A percentile compares a stretch with the other conserved stretches of the same genome.
phyloP scores from a whole-genome alignment of 1,284 basidiomycete genomes.

The Ceratobasidium sp. region DNA sequence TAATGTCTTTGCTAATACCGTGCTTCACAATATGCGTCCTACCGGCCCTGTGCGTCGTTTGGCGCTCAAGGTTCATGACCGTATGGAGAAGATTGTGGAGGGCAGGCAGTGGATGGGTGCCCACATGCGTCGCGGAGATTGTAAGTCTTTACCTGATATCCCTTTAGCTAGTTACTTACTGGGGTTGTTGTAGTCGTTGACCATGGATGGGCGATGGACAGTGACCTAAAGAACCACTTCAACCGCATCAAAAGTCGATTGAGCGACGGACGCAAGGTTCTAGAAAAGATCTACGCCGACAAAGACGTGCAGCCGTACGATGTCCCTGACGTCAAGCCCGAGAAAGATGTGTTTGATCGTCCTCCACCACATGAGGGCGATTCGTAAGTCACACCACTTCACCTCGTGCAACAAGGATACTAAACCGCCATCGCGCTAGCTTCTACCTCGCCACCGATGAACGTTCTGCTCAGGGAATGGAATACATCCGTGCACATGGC shows the following conservation, averaged over 20 bases:
- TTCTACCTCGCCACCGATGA: slow-evolving; percentile 65
- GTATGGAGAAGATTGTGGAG: slow-evolving; percentile 54
- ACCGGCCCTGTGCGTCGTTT: slow-evolving; percentile 53
- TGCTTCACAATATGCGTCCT: slow-evolving; percentile 54
- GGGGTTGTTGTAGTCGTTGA: slow-evolving; percentile 49
- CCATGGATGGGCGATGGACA: slow-evolving; percentile 56
- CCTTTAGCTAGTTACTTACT: not conserved
- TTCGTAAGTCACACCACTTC: slow-evolving; percentile 47
- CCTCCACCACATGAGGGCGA: slow-evolving; percentile 48
- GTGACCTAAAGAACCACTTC: slow-evolving; percentile 55
- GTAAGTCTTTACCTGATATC: slow-evolving; percentile 47
- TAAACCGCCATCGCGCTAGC: slow-evolving; percentile 46
- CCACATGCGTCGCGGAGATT: slow-evolving; percentile 63
- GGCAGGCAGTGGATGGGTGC: slow-evolving; percentile 61
- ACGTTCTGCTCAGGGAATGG: slow-evolving; percentile 54
- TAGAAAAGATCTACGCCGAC: slow-evolving; percentile 48
- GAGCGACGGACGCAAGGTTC: slow-evolving; percentile 50
- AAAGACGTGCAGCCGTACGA: slow-evolving; percentile 45
- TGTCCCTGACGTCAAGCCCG: slow-evolving; percentile 47
- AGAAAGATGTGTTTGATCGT: slow-evolving; percentile 44
- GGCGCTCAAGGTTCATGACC: slow-evolving; percentile 52
- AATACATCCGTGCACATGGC: slow-evolving; percentile 54
- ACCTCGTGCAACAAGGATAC: not conserved
- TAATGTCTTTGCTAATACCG: slow-evolving; percentile 54
- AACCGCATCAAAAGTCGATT: slow-evolving; percentile 55